Evolutionary conservation across 2,329 filamentous ascomycete genomes (phyloP), one percentile per base, ranked within the genome.

Genomic region (Epichloe hybrida): DNA sequence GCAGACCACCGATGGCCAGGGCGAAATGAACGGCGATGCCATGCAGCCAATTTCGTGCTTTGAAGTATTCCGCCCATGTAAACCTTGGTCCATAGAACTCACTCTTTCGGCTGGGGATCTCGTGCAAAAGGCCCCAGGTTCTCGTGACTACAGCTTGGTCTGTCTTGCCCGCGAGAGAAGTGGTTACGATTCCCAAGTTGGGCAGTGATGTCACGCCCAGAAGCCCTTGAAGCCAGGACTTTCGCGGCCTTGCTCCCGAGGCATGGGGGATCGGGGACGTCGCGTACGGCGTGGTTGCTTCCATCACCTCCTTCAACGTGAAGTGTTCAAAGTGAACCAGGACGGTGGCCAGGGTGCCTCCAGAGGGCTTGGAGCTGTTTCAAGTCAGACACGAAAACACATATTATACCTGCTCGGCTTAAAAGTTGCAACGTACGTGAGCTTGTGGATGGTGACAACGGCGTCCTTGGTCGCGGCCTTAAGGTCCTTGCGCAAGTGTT

Each of bases 261-360:
- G 66, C 57, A 48, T 75, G 73, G 2, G 69, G 69, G 12, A 80
- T 61, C 0, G 81, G 81, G 1, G 80, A 84, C 9, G 79, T 64
- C 1, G 74, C 73, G 59, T 74, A 83, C 13, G 80, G 79, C 23
- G 64, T 61, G 50, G 68, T 62, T 2, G 75, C 66, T 3, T 64
- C 66, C 13, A 59, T 61, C 5, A 83, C 56, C 49, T 81, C 68
- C 46, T 69, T 65, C 17, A 77, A 48, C 21, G 68, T 66, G 59
- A 74, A 81, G 44, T 65, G 63, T 27, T 83, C 79, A 51, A 80
- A 70, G 21, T 81, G 56, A 45, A 63, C 75, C 13, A 96, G 64
- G 4, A 81, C 69, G 0, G 88, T 89, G 36, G 78, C 73, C 4
- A 90, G 66, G 2, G 86, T 83, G 45, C 82, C 82, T n/a, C 81